phyloP scores from a whole-genome alignment of 768 basidiomycete genomes.

The Lentinus brumalis region DNA sequence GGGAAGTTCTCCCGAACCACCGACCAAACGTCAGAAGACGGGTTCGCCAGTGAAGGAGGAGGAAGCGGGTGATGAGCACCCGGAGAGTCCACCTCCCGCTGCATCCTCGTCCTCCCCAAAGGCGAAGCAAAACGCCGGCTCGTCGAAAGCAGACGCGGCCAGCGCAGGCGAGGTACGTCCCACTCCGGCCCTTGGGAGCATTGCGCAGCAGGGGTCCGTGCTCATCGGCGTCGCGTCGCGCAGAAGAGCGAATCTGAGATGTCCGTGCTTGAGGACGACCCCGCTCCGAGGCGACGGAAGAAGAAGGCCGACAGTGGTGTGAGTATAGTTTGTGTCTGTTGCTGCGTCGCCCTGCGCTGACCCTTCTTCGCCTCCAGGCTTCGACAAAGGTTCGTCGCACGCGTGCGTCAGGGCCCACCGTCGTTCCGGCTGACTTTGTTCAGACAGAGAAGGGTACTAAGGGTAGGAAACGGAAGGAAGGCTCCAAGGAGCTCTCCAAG shows the following conservation, averaged over 20 bases:
- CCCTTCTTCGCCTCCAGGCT: not conserved
- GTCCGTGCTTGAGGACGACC: conserved; percentile 61
- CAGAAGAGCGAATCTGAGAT: conserved; percentile 60
- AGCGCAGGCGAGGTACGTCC: not conserved
- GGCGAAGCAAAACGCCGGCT: not conserved
- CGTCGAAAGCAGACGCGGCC: not conserved
- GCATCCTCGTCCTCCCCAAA: not conserved
- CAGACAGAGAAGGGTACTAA: conserved; percentile 22
- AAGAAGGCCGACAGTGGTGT: conserved; percentile 41
- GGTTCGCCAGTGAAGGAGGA: not conserved
- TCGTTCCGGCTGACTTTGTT: not conserved
- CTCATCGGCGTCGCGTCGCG: not conserved
- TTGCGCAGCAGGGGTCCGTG: not conserved
- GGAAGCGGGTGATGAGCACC: not conserved
- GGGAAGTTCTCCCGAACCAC: not conserved
- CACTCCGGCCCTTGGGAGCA: too few species aligned
- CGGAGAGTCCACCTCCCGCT: not conserved
- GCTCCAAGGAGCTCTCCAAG: conserved; percentile 40
- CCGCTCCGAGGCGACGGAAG: conserved; percentile 46
- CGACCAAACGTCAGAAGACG: not conserved
- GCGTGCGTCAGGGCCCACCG: not conserved
- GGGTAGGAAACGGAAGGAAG: conserved; percentile 34
- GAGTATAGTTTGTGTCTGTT: not conserved
- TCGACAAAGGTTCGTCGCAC: not conserved
- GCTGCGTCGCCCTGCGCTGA: too few species aligned